Evolutionary conservation across 2,329 filamentous ascomycete genomes (phyloP).

Genomic region (Furcasterigmium furcatum): DNA sequence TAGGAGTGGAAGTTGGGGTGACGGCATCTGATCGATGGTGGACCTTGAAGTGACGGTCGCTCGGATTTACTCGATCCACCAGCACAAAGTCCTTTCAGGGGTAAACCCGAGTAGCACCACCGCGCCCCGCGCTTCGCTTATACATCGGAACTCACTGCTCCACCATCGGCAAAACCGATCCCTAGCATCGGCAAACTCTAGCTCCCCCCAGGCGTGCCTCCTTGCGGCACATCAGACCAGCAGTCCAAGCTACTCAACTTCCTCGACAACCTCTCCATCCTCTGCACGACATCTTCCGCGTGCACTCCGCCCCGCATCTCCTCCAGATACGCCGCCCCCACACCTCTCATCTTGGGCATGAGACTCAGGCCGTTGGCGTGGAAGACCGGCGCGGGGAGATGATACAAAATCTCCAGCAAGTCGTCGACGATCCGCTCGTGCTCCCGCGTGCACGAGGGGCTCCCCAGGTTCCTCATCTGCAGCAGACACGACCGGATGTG

Average conservation of each 20-base stretch:
- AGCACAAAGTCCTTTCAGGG: no score
- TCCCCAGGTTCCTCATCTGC: slow-evolving; percentile 21
- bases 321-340: slow-evolving; percentile 28
- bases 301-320: slow-evolving; percentile 9
- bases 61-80: no score
- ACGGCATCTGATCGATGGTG: no score
- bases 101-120: neutral
- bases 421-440: slow-evolving; percentile 29
- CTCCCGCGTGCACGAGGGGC: slow-evolving; percentile 10
- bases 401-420: slow-evolving; percentile 28
- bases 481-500: slow-evolving; percentile 31
- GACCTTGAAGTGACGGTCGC: no score
- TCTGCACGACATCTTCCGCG: slow-evolving; percentile 12
- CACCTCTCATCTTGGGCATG: slow-evolving; percentile 32
- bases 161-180: no score
- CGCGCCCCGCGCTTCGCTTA: no score
- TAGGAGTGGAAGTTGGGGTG: no score
- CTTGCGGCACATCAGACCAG: slow-evolving; percentile 17
- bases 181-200: neutral
- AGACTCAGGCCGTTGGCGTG: slow-evolving; percentile 27
- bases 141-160: neutral
- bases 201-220: neutral
- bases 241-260: slow-evolving; percentile 26
- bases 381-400: slow-evolving; percentile 25
- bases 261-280: slow-evolving; percentile 21